Evolutionary conservation across 1,284 basidiomycete genomes (phyloP).

Genomic region (Boletellus deceptivus): DNA sequence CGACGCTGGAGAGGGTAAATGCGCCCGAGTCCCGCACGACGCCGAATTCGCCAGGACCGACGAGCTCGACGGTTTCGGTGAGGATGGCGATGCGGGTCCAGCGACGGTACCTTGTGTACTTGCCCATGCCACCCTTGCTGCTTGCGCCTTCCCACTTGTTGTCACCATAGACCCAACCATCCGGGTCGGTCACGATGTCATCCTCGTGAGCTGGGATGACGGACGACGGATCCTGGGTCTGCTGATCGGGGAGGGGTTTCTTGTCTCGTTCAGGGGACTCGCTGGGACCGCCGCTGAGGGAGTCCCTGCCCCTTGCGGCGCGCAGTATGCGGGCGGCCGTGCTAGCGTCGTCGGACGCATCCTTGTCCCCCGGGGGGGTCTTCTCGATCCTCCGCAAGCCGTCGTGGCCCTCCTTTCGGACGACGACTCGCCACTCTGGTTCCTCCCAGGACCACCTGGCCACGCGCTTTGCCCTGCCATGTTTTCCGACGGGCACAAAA

Average conservation of each 20-base stretch:
- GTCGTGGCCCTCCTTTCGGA: conserved; percentile 50
- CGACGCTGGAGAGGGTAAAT: conserved; percentile 16
- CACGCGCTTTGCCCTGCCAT: conserved; percentile 58
- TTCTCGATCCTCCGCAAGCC: conserved; percentile 55
- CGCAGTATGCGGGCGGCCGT: conserved; percentile 32
- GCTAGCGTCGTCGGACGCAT: conserved; percentile 30
- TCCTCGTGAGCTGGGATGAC: conserved; percentile 32
- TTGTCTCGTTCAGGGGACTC: conserved; percentile 26
- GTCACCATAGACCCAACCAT: conserved; percentile 94
- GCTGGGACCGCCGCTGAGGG: conserved; percentile 6
- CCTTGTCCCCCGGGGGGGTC: conserved; percentile 58
- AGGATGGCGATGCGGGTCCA: conserved; percentile 84
- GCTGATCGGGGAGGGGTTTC: conserved; percentile 16
- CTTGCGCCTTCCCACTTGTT: conserved; percentile 92
- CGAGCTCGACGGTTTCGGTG: conserved; percentile 65
- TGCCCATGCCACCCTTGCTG: conserved; percentile 81
- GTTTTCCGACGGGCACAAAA: conserved; percentile 30
- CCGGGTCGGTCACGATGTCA: conserved; percentile 69
- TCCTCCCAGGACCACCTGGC: conserved; percentile 88
- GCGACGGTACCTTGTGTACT: conserved; percentile 82
- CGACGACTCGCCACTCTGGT: conserved; percentile 79
- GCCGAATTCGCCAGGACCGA: conserved; percentile 38
- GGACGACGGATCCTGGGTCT: conserved; percentile 23
- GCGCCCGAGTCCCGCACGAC: conserved; percentile 30
- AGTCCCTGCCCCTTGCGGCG: conserved; percentile 22